Percentiles rank a stretch among this genome's conserved stretches.
These are phyloP conservation scores for Dendrocalamus latiflorus DNA, from an alignment of 202 grass and related monocot genomes.

Conservation along the genomic window DNA sequence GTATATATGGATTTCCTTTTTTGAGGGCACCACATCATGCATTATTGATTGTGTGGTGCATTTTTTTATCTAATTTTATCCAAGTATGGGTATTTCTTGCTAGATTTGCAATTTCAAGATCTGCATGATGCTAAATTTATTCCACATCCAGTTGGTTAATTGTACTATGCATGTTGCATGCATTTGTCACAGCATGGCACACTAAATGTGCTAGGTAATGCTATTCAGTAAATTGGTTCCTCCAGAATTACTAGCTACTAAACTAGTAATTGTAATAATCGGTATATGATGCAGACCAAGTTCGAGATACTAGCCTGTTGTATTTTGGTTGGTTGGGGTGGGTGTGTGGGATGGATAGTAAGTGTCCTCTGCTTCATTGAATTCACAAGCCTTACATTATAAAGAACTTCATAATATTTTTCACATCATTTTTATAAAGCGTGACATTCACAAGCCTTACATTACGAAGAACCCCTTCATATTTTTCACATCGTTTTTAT, in stretches of 20 bases:
- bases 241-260: neutral
- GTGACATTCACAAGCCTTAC: neutral
- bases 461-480: neutral
- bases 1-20: too few relatives aligned
- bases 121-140: neutral
- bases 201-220: neutral
- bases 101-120: neutral
- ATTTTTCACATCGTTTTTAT: neutral
- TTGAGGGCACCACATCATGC: neutral
- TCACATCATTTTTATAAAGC: neutral
- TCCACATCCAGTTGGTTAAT: neutral
- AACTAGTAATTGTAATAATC: neutral
- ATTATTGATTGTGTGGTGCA: constrained; percentile 4
- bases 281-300: neutral
- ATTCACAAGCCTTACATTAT: neutral
- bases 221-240: constrained; percentile 1
- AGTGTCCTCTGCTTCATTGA: neutral
- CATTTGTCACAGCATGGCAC: neutral
- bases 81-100: constrained; percentile 1
- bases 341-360: neutral
- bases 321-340: neutral
- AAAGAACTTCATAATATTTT: neutral
- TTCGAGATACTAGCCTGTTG: neutral
- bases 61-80: neutral
- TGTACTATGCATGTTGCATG: neutral